Percentiles rank a stretch among this genome's conserved stretches.
These are phyloP conservation scores for Paramecium biaurelia DNA, from an alignment of 73 alveolate genomes.

Conservation along the genomic window DNA sequence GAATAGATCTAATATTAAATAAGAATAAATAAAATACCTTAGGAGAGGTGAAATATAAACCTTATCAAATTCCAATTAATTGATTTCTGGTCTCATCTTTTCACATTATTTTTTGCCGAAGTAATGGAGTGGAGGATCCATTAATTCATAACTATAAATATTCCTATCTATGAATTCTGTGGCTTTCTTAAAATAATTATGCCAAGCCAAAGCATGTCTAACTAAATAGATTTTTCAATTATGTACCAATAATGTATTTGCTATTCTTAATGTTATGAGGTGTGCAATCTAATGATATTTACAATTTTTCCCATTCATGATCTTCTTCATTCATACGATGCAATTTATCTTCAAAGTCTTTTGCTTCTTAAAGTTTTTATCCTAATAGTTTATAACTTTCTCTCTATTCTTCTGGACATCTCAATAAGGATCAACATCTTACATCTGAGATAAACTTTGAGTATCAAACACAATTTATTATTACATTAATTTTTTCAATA, in stretches of 20 bases:
- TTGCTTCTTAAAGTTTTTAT: background rate
- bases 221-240: background rate
- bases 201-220: constrained; percentile 54
- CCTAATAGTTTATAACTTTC: background rate
- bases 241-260: background rate
- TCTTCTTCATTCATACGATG: constrained; percentile 5
- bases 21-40: background rate
- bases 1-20: background rate
- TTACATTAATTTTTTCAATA: background rate
- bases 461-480: background rate
- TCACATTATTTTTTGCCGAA: background rate
- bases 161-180: background rate
- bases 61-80: background rate
- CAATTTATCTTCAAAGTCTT: background rate
- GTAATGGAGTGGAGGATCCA: constrained; percentile 46
- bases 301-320: background rate
- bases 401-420: constrained; percentile 24
- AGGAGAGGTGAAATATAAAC: constrained; percentile 26
- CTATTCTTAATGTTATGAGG: constrained; percentile 11
- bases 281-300: background rate
- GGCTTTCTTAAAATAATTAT: constrained; percentile 9
- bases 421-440: background rate
- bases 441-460: background rate
- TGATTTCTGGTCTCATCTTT: background rate
- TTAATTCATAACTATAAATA: background rate